These are phyloP conservation scores for Colletotrichum orchidophilum DNA, from an alignment of 2,329 filamentous ascomycete species.

Conservation along the genomic window DNA sequence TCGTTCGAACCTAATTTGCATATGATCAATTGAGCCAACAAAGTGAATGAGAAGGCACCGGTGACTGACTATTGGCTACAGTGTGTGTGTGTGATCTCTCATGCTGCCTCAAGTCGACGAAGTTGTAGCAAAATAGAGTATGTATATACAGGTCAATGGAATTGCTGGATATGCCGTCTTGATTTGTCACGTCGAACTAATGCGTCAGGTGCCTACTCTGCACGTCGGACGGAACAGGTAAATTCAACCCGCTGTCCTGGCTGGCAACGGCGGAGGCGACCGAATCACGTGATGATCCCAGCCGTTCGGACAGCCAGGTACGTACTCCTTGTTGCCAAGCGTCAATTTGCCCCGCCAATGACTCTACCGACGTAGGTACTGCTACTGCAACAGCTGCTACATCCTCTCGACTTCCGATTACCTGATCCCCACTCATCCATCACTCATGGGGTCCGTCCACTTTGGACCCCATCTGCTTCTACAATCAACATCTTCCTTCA, in stretches of 20 bases:
- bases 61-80: not conserved
- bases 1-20: conserved; percentile 32
- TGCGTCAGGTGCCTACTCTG: not conserved
- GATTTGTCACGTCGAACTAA: not conserved
- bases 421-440: conserved; percentile 44
- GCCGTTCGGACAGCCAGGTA: not conserved
- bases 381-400: conserved; percentile 39
- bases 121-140: not conserved
- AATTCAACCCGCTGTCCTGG: not conserved
- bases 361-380: conserved; percentile 45
- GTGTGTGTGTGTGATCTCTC: no score
- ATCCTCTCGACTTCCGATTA: conserved; percentile 46
- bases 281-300: not conserved
- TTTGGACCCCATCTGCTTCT: conserved; percentile 43
- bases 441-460: conserved; percentile 47
- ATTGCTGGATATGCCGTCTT: not conserved
- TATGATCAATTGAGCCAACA: conserved; percentile 20
- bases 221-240: not conserved
- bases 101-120: not conserved
- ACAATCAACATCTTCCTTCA: conserved; percentile 18
- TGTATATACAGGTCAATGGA: not conserved
- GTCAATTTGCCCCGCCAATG: conserved; percentile 47
- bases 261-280: not conserved
- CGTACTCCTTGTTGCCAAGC: conserved; percentile 27
- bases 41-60: not conserved